phyloP scores from a whole-genome alignment of 2,329 filamentous ascomycete species.

The Trichoderma hamatum region DNA sequence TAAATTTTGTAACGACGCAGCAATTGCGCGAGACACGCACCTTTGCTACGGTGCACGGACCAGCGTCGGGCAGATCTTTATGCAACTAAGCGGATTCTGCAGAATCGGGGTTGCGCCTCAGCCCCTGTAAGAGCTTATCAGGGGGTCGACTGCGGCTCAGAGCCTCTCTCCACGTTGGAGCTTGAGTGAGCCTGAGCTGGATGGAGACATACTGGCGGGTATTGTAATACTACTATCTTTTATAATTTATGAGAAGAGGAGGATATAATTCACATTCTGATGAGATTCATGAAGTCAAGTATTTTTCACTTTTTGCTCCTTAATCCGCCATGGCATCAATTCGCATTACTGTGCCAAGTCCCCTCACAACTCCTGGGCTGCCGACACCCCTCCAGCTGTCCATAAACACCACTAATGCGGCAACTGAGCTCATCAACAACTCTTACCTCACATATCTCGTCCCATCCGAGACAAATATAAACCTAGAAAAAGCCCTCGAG shows the following conservation, averaged over 20 bases:
- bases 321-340: conserved; percentile 32
- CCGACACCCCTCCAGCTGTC: conserved; percentile 31
- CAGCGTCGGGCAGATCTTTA: conserved; percentile 15
- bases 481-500: conserved; percentile 56
- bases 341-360: conserved; percentile 24
- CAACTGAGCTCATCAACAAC: conserved; percentile 54
- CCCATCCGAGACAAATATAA: conserved; percentile 58
- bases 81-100: conserved; percentile 19
- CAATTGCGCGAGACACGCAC: conserved; percentile 25
- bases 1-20: conserved; percentile 12
- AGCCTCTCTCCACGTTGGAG: neutral
- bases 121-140: conserved; percentile 12
- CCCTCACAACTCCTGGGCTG: conserved; percentile 30
- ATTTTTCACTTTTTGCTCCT: neutral
- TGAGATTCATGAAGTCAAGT: neutral
- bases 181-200: neutral
- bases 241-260: conserved; percentile 4
- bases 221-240: neutral
- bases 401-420: conserved; percentile 33
- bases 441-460: conserved; percentile 65
- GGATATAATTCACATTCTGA: neutral
- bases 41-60: conserved; percentile 30
- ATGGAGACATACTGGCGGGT: neutral
- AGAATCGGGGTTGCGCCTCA: conserved; percentile 11
- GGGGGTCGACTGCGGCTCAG: neutral